These are phyloP conservation scores for Beauveria sp. DNA, from an alignment of 2,329 filamentous ascomycete species.

Conservation along the genomic window DNA sequence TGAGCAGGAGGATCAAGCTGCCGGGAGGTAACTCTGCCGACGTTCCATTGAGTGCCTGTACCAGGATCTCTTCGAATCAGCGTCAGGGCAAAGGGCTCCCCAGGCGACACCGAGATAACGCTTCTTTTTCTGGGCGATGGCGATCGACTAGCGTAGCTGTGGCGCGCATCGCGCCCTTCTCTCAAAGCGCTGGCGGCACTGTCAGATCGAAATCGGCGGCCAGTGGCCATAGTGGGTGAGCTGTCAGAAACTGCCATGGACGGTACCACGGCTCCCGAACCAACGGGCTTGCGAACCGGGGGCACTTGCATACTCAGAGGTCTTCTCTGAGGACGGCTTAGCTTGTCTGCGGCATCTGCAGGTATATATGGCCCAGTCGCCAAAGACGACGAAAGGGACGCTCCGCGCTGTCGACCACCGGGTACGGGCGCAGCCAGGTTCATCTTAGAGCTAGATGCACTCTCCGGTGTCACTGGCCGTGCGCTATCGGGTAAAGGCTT, in stretches of 20 bases:
- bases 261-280: constrained; percentile 17
- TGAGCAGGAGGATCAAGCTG: constrained; percentile 31
- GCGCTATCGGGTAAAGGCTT: constrained; percentile 40
- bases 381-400: constrained; percentile 12
- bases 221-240: constrained; percentile 8
- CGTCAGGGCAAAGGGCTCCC: constrained; percentile 46
- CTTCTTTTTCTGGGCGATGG: constrained; percentile 30
- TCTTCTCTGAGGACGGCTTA: background rate
- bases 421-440: background rate
- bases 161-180: background rate
- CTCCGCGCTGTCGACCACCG: constrained; percentile 14
- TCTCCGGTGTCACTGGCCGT: constrained; percentile 22
- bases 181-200: background rate
- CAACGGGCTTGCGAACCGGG: constrained; percentile 22
- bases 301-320: background rate
- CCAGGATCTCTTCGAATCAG: constrained; percentile 68
- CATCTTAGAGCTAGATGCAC: background rate
- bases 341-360: constrained; percentile 9
- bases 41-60: constrained; percentile 66
- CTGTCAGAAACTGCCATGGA: background rate
- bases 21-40: constrained; percentile 55
- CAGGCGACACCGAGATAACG: constrained; percentile 21
- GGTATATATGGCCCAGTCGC: constrained; percentile 8
- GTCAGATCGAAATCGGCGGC: background rate
- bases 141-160: constrained; percentile 19